Percentiles rank a stretch among this genome's conserved stretches.
Conservation (phyloP, 2,329 filamentous ascomycete species). For the Mycosphaerella arachidis region DNA sequence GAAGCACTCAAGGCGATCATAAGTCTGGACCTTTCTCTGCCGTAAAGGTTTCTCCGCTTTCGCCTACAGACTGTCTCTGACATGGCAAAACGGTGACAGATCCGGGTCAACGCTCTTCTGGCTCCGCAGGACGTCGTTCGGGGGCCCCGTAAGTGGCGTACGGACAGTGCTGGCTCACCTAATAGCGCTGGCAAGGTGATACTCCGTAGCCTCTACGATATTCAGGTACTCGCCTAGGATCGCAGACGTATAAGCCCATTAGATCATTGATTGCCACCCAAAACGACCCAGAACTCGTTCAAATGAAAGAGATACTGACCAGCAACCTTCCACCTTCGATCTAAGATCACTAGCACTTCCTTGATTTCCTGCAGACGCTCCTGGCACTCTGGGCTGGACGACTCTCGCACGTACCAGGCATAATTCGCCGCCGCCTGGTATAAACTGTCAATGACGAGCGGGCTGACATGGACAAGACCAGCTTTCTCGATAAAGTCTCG, state of each 20-base stretch:
- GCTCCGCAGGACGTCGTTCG: conserved; percentile 2
- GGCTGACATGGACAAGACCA: conserved; percentile 17
- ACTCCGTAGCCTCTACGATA: conserved; percentile 24
- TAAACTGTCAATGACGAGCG: conserved; percentile 31
- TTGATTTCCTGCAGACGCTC: conserved; percentile 23
- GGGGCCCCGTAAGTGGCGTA: neutral
- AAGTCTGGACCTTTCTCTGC: no score
- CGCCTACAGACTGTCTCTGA: neutral
- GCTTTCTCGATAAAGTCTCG: conserved; percentile 10
- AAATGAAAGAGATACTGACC: conserved; percentile 22
- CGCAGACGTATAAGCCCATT: conserved; percentile 1
- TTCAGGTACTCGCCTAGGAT: conserved; percentile 19
- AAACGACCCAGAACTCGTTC: conserved; percentile 5
- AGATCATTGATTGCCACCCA: neutral
- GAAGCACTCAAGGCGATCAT: no score
- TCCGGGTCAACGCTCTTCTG: conserved; percentile 2
- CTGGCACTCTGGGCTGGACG: conserved; percentile 21
- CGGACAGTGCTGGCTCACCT: conserved; percentile 6
- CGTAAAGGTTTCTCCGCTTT: no score
- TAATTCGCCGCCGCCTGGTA: conserved; percentile 35
- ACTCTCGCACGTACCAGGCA: conserved; percentile 33
- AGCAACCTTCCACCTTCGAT: conserved; percentile 25
- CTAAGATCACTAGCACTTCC: conserved; percentile 21
- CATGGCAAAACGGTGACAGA: conserved; percentile 2
- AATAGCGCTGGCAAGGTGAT: conserved; percentile 16